Conservation (phyloP, 2,329 filamentous ascomycete species). For the Paraphoma sp. region DNA sequence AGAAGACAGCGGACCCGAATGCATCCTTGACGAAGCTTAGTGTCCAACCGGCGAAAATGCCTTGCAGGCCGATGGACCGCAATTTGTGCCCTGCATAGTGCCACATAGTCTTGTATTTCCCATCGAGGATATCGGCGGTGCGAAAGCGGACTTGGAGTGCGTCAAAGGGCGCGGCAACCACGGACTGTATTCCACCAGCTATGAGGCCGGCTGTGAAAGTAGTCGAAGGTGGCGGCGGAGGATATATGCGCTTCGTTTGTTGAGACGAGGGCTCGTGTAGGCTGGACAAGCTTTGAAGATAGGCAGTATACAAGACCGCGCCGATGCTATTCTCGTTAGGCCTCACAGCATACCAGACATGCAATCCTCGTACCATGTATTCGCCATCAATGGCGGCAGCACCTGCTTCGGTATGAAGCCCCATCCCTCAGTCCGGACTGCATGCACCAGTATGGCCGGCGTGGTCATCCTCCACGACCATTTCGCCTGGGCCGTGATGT, state of each 20-base stretch:
- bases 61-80: conserved; percentile 73
- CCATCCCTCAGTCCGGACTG: conserved; percentile 75
- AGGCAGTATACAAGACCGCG: conserved; percentile 76
- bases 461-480: conserved; percentile 73
- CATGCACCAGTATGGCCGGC: conserved; percentile 71
- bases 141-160: conserved; percentile 78
- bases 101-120: conserved; percentile 73
- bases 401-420: conserved; percentile 76
- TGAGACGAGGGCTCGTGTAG: conserved; percentile 71
- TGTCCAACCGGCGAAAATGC: conserved; percentile 76
- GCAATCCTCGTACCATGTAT: conserved; percentile 61
- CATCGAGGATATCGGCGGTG: conserved; percentile 64
- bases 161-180: conserved; percentile 76
- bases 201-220: conserved; percentile 75
- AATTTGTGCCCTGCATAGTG: conserved; percentile 71
- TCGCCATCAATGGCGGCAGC: conserved; percentile 76
- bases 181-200: conserved; percentile 72
- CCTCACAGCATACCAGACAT: neutral
- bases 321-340: conserved; percentile 60
- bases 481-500: conserved; percentile 52
- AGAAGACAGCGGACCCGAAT: conserved; percentile 74
- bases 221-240: conserved; percentile 67
- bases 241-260: conserved; percentile 70
- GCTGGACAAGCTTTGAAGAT: conserved; percentile 71
- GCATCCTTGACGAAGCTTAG: conserved; percentile 74